phyloP scores from a whole-genome alignment of 176 grass and related monocot species.

The Stipa capillata region DNA sequence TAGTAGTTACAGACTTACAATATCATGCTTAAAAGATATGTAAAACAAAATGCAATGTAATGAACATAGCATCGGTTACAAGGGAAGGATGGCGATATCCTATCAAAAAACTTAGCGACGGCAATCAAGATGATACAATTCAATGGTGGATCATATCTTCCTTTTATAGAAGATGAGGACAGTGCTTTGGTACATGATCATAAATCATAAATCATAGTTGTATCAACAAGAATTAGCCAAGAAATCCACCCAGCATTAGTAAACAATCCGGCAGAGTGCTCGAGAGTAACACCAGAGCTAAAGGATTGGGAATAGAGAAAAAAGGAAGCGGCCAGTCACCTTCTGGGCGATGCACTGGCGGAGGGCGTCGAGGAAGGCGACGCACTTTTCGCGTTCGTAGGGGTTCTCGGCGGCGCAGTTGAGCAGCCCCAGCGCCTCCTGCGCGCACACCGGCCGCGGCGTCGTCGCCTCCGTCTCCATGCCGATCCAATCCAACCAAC shows the following conservation, averaged over 20 bases:
- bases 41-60: not conserved
- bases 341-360: slow-evolving; percentile 68
- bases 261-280: not conserved
- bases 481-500: slow-evolving; percentile 5
- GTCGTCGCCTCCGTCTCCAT: slow-evolving; percentile 31
- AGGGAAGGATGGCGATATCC: not conserved
- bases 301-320: not conserved
- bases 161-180: not conserved
- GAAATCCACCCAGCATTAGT: not conserved
- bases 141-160: not conserved
- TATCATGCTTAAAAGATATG: not conserved
- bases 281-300: no score
- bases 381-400: slow-evolving; percentile 77
- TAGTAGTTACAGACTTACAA: not conserved
- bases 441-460: slow-evolving; percentile 58
- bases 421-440: slow-evolving; percentile 80
- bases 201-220: not conserved
- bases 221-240: not conserved
- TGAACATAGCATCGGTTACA: not conserved
- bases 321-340: slow-evolving; percentile 11
- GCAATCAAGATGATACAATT: not conserved
- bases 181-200: not conserved
- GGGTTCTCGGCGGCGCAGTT: slow-evolving; percentile 57
- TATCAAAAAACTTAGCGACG: not conserved
- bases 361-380: slow-evolving; percentile 61